These are phyloP conservation scores for Clarireedia hainanense DNA, from an alignment of 2,329 filamentous ascomycete genomes.

Conservation along the genomic window DNA sequence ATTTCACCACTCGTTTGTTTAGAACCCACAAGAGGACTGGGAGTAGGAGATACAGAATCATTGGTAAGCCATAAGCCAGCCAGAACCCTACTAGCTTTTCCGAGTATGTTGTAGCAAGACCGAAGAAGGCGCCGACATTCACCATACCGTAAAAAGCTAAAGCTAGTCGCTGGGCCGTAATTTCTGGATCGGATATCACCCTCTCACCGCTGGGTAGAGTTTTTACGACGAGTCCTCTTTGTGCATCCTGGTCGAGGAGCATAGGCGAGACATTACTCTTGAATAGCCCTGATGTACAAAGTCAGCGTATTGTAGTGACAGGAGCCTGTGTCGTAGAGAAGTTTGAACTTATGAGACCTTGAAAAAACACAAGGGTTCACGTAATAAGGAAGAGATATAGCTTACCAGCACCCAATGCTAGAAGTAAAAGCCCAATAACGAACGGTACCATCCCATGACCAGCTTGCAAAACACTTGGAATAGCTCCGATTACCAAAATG, in stretches of 20 bases:
- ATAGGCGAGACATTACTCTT: constrained; percentile 61
- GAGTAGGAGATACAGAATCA: constrained; percentile 53
- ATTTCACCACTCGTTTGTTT: constrained; percentile 32
- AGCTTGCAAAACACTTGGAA: constrained; percentile 25
- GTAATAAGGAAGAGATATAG: constrained; percentile 24
- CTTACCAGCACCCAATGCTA: constrained; percentile 26
- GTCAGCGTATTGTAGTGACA: constrained; percentile 29
- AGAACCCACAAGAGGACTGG: constrained; percentile 39
- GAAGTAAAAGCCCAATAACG: constrained; percentile 21
- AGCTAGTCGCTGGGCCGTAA: constrained; percentile 42
- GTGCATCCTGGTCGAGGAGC: constrained; percentile 48
- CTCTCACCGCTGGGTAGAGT: constrained; percentile 47
- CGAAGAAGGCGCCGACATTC: constrained; percentile 53
- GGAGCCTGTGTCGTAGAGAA: background rate
- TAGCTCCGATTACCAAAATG: constrained; percentile 39
- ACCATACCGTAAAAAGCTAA: constrained; percentile 58
- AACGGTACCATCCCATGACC: constrained; percentile 54
- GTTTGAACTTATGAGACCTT: background rate
- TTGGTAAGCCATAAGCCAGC: constrained; percentile 39
- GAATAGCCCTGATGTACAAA: constrained; percentile 47
- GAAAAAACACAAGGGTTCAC: background rate
- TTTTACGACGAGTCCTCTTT: constrained; percentile 35
- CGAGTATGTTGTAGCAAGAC: constrained; percentile 34
- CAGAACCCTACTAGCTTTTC: constrained; percentile 43
- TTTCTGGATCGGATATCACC: constrained; percentile 51